These are phyloP conservation scores for Xylaria sp. DNA, from an alignment of 495 filamentous ascomycete species.

Conservation along the genomic window DNA sequence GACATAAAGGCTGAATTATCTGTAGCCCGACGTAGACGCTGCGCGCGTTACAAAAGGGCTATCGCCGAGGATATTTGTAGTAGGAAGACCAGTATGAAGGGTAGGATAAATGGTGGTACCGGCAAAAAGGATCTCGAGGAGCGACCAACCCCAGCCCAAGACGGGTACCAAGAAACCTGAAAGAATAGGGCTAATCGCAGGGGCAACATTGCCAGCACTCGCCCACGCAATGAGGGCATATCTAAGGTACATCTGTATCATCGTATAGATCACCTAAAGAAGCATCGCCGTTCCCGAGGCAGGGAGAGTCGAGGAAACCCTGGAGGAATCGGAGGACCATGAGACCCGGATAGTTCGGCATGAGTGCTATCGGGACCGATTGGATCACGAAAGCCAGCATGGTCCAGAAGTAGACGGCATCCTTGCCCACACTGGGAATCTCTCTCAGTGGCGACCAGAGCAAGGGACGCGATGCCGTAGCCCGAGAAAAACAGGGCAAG, in stretches of 20 bases:
- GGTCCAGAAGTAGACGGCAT: slow-evolving; percentile 73
- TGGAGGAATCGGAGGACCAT: slow-evolving; percentile 77
- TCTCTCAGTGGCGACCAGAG: slow-evolving; percentile 54
- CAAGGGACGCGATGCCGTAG: slow-evolving; percentile 61
- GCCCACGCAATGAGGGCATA: slow-evolving; percentile 72
- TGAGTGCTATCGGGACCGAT: slow-evolving; percentile 77
- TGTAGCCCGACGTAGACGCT: slow-evolving; percentile 53
- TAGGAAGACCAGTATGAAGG: slow-evolving; percentile 54
- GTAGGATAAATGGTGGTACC: slow-evolving; percentile 53
- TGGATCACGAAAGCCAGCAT: slow-evolving; percentile 76
- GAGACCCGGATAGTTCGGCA: slow-evolving; percentile 73
- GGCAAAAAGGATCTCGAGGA: slow-evolving; percentile 62
- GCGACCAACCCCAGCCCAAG: slow-evolving; percentile 64
- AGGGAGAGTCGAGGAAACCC: slow-evolving; percentile 77
- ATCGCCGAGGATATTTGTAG: slow-evolving; percentile 56
- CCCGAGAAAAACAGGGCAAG: slow-evolving; percentile 66
- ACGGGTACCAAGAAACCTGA: slow-evolving; percentile 68
- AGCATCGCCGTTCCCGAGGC: slow-evolving; percentile 77
- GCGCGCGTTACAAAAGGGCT: slow-evolving; percentile 51
- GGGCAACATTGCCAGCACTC: slow-evolving; percentile 52
- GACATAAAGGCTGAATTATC: slow-evolving; percentile 52
- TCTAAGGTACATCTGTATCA: slow-evolving; percentile 71
- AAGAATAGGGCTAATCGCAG: slow-evolving; percentile 66
- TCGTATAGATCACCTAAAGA: slow-evolving; percentile 81
- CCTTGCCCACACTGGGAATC: slow-evolving; percentile 70